Evolutionary conservation across 1,284 basidiomycete genomes (phyloP), one percentile per base, ranked within the genome.

Genomic region (Rhodotorula sp.): DNA sequence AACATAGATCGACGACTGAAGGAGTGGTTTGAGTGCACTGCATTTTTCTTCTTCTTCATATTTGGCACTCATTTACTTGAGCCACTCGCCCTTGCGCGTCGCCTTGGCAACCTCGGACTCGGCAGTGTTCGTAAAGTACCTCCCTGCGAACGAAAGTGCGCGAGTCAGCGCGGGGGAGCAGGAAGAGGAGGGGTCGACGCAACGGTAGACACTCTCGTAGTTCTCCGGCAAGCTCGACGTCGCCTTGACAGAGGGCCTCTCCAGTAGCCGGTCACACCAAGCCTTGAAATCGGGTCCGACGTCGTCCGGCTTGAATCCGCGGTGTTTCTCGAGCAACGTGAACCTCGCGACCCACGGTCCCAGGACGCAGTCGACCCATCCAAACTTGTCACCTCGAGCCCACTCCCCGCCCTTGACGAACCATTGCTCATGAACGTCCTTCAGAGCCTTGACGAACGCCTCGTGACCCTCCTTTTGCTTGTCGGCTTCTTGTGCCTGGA

Each of bases 21-120:
- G 29, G 17, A 20, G 27, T 61, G 49, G 49, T 61, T 61, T 20
- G 27, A 53, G 36, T 32, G 24, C 24, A 44, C 39, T 44, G 39
- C 39, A 44, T 8, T 44, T n/a, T 44, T 17, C 36, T 8, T 36
- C 6, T 36, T 36, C 36, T 48, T 13, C 47, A 17, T 49, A 24
- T 10, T 2, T n/a, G n/a, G n/a, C n/a, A n/a, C n/a, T n/a, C n/a
- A n/a, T n/a, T 49, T 59, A 68, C 48, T 68, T 68, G 24, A 68
- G 39, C 62, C 62, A 64, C 39, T 65, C 59, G 22, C 68, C 63
- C 39, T 62, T 66, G 34, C 86, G 81, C 29, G 83, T 85, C 0
- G 86, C 86, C 74, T 86, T 86, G 3, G 87, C 87, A 30, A 82
- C 84, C 73, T 86, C 85, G 73, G 85, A 86, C 79, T 86, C 84